phyloP scores from a whole-genome alignment of 495 filamentous ascomycete genomes.

The Daldinia loculata region DNA sequence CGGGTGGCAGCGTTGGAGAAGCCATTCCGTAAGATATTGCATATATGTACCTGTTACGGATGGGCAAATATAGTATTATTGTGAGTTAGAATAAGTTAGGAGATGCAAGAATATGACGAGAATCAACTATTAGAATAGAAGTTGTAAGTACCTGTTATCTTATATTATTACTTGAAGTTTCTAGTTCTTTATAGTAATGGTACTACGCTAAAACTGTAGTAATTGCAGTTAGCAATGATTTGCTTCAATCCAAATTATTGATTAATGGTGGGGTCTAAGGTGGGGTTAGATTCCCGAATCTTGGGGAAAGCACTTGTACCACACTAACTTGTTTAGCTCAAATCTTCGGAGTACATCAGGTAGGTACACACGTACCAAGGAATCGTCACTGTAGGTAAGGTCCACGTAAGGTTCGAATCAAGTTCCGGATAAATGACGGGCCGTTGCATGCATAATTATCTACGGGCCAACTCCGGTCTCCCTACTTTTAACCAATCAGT shows the following conservation, averaged over 20 bases:
- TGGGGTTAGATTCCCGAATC: conserved; percentile 1
- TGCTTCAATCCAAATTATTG: not conserved
- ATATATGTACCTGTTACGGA: not conserved
- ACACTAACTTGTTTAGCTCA: too few species aligned
- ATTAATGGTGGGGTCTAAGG: not conserved
- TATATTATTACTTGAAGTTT: too few species aligned
- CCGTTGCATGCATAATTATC: not conserved
- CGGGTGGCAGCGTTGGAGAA: conserved; percentile 24
- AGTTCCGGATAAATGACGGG: not conserved
- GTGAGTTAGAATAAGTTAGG: too few species aligned
- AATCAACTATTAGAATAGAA: too few species aligned
- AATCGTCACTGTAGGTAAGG: too few species aligned
- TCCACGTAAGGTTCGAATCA: too few species aligned
- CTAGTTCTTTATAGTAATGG: too few species aligned
- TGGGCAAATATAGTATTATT: not conserved
- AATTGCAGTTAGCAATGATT: not conserved
- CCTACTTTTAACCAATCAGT: conserved; percentile 26
- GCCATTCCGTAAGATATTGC: conserved; percentile 10
- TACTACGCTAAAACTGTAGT: too few species aligned
- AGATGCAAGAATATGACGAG: too few species aligned
- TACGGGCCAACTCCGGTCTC: conserved; percentile 7
- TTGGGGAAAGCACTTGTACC: not conserved
- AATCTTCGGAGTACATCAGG: too few species aligned
- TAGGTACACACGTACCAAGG: not conserved
- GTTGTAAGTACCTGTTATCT: too few species aligned